Evolutionary conservation across 768 basidiomycete genomes (phyloP).

Genomic region (Psilocybe subaeruginosa): DNA sequence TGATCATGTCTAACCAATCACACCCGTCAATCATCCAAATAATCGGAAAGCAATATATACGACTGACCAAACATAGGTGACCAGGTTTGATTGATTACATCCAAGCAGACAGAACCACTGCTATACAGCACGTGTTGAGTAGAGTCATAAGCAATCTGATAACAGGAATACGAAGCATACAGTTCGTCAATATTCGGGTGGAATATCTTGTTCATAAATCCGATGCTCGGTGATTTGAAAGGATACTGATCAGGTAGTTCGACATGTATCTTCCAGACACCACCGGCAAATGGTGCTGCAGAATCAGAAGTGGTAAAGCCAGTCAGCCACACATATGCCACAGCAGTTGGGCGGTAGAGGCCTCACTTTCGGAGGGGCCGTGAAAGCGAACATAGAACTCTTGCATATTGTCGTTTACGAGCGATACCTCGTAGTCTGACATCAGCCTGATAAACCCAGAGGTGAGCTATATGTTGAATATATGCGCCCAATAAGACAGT

Average conservation of each 20-base stretch:
- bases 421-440: constrained; percentile 97
- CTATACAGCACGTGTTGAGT: constrained; percentile 39
- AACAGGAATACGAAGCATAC: constrained; percentile 49
- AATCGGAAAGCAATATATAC: background rate
- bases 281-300: constrained; percentile 95
- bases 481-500: constrained; percentile 14
- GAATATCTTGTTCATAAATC: constrained; percentile 99
- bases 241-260: constrained; percentile 99
- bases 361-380: constrained; percentile 91
- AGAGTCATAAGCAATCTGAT: constrained; percentile 1
- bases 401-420: constrained; percentile 98
- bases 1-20: constrained; percentile 84
- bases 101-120: constrained; percentile 96
- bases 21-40: background rate
- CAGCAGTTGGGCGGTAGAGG: constrained; percentile 26
- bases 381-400: constrained; percentile 98
- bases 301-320: background rate
- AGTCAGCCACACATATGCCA: constrained; percentile 1
- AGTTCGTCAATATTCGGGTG: constrained; percentile 99
- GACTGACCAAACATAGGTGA: constrained; percentile 95
- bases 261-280: constrained; percentile 99
- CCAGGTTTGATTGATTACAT: constrained; percentile 99
- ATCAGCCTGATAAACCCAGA: constrained; percentile 66
- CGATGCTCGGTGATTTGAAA: constrained; percentile 98
- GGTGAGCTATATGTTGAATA: background rate